phyloP scores from a whole-genome alignment of 345 rosid genomes.

The Abelmoschus esculentus region DNA sequence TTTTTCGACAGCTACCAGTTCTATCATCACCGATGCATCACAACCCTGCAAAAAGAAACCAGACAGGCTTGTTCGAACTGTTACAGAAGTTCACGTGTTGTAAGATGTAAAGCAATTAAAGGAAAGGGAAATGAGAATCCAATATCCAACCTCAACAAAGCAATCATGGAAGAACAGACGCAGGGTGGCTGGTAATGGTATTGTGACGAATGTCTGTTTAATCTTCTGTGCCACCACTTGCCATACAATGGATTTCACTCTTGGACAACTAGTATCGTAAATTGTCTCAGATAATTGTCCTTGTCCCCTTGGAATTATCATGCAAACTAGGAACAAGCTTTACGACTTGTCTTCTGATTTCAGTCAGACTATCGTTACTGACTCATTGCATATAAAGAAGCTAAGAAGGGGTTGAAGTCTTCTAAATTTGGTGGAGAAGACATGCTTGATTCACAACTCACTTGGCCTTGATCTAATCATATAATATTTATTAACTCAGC shows the following conservation, averaged over 20 bases:
- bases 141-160: conserved; percentile 41
- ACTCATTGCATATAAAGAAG: neutral
- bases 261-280: too few species aligned
- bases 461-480: neutral
- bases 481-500: neutral
- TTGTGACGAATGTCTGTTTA: conserved; percentile 15
- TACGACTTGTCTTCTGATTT: neutral
- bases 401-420: neutral
- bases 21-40: too few species aligned
- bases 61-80: too few species aligned
- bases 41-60: too few species aligned
- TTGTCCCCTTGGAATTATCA: too few species aligned
- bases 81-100: too few species aligned
- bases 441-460: neutral
- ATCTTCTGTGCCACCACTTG: too few species aligned
- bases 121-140: neutral
- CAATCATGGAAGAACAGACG: conserved; percentile 90
- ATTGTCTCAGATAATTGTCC: too few species aligned
- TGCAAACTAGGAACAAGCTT: too few species aligned
- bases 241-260: too few species aligned
- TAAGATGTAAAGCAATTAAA: neutral
- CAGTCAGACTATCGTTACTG: neutral
- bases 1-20: conserved; percentile 22
- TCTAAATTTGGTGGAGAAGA: neutral
- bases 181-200: conserved; percentile 72